phyloP scores from a whole-genome alignment of 2,329 filamentous ascomycete genomes.

The Fusarium secorum region DNA sequence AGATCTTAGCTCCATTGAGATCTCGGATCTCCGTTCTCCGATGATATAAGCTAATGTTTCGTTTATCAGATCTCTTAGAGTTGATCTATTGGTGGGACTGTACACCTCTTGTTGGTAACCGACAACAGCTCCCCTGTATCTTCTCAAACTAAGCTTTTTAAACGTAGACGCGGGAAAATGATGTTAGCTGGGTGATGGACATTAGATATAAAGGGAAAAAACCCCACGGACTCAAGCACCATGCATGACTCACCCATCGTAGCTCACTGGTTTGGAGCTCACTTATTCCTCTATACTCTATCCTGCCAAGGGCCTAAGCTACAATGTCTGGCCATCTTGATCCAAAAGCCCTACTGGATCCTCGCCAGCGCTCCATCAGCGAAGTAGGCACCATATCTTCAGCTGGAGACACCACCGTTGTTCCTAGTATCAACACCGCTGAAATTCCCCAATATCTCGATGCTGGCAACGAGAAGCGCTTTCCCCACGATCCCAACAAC shows the following conservation, averaged over 20 bases:
- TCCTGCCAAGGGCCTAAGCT: neutral
- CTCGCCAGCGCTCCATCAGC: slow-evolving; percentile 26
- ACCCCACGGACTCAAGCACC: slow-evolving; percentile 6
- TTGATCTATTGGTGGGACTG: neutral
- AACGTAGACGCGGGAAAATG: neutral
- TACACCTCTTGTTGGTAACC: neutral
- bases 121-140: neutral
- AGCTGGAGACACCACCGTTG: slow-evolving; percentile 9
- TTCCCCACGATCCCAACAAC: neutral
- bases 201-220: slow-evolving; percentile 13
- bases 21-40: neutral
- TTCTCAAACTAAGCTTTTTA: neutral
- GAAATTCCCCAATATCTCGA: slow-evolving; percentile 6
- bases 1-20: neutral
- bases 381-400: slow-evolving; percentile 18
- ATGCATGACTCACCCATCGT: slow-evolving; percentile 24
- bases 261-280: slow-evolving; percentile 25
- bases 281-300: neutral
- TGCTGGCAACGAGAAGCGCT: neutral
- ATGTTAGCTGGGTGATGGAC: neutral
- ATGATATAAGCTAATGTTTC: neutral
- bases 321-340: slow-evolving; percentile 30
- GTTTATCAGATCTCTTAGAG: neutral
- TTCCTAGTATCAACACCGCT: slow-evolving; percentile 15
- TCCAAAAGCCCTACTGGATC: slow-evolving; percentile 25